Conservation (phyloP, 2,329 filamentous ascomycete genomes). For the Fusarium verrucosum region DNA sequence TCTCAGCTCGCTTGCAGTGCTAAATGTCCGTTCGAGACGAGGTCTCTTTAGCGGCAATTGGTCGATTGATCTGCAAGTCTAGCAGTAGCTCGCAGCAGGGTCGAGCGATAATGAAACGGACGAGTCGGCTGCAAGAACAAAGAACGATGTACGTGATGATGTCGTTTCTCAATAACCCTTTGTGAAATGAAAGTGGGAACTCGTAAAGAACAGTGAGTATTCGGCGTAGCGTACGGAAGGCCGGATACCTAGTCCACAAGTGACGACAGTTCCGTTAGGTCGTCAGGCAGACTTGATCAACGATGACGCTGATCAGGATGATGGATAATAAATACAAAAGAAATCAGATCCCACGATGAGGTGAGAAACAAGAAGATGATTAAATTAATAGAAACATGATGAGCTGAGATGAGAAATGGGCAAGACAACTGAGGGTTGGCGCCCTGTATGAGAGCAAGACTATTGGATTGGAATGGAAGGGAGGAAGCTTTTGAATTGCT, state of each 20-base stretch:
- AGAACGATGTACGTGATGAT: slow-evolving; percentile 30
- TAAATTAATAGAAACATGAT: slow-evolving; percentile 1
- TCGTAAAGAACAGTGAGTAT: slow-evolving; percentile 1
- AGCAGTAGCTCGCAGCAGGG: neutral
- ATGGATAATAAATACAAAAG: neutral
- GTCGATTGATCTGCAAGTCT: slow-evolving; percentile 32
- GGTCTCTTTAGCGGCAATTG: slow-evolving; percentile 24
- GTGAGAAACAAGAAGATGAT: neutral
- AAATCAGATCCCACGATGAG: neutral
- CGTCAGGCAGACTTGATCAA: neutral
- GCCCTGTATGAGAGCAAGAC: slow-evolving; percentile 14
- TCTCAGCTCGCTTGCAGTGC: slow-evolving; percentile 8
- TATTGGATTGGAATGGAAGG: slow-evolving; percentile 23
- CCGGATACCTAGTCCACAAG: neutral
- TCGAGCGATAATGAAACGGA: slow-evolving; percentile 6
- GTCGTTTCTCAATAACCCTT: slow-evolving; percentile 6
- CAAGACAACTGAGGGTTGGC: slow-evolving; percentile 6
- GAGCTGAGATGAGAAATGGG: neutral
- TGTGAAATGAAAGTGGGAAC: slow-evolving; percentile 9
- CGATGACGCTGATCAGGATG: neutral
- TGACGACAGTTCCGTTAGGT: slow-evolving; percentile 3
- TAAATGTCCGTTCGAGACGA: slow-evolving; percentile 17
- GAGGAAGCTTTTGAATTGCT: slow-evolving; percentile 10
- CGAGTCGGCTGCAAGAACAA: slow-evolving; percentile 12
- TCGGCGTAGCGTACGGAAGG: neutral